Evolutionary conservation across 1,284 basidiomycete genomes (phyloP).

Genomic region (Sutorius eximius): DNA sequence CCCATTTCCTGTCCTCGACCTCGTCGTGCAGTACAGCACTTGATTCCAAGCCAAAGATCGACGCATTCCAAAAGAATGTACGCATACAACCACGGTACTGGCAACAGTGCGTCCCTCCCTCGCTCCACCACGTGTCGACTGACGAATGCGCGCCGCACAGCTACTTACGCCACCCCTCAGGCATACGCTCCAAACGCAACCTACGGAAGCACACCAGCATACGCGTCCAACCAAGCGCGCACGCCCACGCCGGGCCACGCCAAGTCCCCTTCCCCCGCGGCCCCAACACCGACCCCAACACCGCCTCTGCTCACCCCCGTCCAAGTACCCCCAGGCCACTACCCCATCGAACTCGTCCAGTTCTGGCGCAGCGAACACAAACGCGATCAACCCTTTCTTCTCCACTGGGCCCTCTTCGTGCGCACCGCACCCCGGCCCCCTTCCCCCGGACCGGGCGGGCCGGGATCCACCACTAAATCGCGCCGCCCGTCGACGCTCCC

Average conservation of each 20-base stretch:
- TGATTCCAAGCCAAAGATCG: neutral
- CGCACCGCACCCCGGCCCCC: conserved; percentile 14
- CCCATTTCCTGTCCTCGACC: neutral
- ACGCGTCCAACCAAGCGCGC: neutral
- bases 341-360: conserved; percentile 31
- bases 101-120: conserved; percentile 1
- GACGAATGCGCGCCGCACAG: neutral
- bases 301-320: conserved; percentile 13
- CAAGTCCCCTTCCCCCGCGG: neutral
- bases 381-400: conserved; percentile 8
- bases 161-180: neutral
- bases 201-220: neutral
- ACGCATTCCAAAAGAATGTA: conserved; percentile 7
- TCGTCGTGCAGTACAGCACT: neutral
- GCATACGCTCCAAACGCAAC: neutral
- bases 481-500: neutral
- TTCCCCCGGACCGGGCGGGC: neutral
- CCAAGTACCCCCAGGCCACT: conserved; percentile 19
- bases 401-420: conserved; percentile 34
- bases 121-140: neutral
- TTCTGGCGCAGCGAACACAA: conserved; percentile 27
- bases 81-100: neutral
- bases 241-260: neutral
- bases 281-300: neutral
- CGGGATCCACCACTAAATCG: neutral